These are phyloP conservation scores for Tulasnella calospora DNA, from an alignment of 768 basidiomycete species.

Conservation along the genomic window DNA sequence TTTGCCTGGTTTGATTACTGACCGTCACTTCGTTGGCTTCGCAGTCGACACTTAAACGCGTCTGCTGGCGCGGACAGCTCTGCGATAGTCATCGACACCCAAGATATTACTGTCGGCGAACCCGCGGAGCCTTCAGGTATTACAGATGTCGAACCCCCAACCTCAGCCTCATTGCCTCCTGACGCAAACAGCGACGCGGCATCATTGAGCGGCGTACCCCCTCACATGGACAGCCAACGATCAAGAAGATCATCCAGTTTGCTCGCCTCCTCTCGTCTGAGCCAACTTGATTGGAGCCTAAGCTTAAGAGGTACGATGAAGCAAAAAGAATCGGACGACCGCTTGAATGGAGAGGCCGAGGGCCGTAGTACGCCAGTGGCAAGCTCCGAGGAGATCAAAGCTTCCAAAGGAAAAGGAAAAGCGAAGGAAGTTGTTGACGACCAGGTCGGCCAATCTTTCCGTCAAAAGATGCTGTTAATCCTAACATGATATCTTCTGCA, in stretches of 20 bases:
- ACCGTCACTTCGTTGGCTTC: conserved; percentile 4
- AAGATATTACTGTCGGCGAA: background rate
- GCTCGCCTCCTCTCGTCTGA: conserved; percentile 22
- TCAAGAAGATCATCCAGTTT: conserved; percentile 20
- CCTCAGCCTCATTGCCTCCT: conserved; percentile 11
- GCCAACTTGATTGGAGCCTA: conserved; percentile 24
- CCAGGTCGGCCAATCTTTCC: conserved; percentile 6
- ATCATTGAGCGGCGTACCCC: conserved; percentile 11
- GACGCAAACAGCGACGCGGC: conserved; percentile 11
- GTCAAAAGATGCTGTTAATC: background rate
- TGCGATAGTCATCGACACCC: background rate
- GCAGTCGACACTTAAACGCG: conserved; percentile 12
- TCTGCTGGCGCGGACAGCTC: background rate
- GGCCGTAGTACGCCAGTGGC: background rate
- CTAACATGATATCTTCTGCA: background rate
- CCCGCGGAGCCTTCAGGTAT: background rate
- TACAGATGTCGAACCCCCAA: conserved; percentile 1
- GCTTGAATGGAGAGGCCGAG: background rate
- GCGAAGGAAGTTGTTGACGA: conserved; percentile 46
- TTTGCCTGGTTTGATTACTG: conserved; percentile 17
- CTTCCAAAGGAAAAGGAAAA: conserved; percentile 39
- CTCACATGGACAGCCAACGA: conserved; percentile 15
- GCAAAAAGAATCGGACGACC: conserved; percentile 16
- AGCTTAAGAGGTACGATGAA: conserved; percentile 15
- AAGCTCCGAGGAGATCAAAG: background rate